Evolutionary conservation across 23 red algal species (phyloP).

Genomic region (Pyropia yezoensis): DNA sequence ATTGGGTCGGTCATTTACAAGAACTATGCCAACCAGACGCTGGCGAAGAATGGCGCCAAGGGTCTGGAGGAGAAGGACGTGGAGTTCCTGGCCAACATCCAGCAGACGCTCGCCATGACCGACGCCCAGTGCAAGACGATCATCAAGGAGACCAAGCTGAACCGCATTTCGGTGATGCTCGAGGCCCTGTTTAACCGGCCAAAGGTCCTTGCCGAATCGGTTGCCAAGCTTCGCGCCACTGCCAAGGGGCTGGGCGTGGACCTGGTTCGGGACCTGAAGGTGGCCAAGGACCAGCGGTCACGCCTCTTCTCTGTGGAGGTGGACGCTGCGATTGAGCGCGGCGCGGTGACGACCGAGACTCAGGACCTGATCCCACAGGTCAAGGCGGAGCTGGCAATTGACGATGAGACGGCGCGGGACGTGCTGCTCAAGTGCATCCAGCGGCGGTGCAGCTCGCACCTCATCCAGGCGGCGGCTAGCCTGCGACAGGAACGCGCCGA

Average conservation of each 20-base stretch:
- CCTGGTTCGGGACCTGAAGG: slow-evolving; percentile 71
- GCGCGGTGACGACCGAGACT: slow-evolving; percentile 60
- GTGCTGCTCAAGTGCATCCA: slow-evolving; percentile 86
- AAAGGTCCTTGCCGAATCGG: slow-evolving; percentile 64
- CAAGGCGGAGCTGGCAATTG: slow-evolving; percentile 42
- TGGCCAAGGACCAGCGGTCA: slow-evolving; percentile 43
- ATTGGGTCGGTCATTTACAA: slow-evolving; percentile 97
- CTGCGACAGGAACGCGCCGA: slow-evolving; percentile 58
- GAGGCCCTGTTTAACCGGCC: slow-evolving; percentile 60
- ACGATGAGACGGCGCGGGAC: slow-evolving; percentile 45
- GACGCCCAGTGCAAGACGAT: slow-evolving; percentile 56
- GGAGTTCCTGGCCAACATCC: slow-evolving; percentile 83
- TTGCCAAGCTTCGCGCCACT: slow-evolving; percentile 58
- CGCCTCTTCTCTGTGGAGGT: slow-evolving; percentile 81
- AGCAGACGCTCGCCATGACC: slow-evolving; percentile 78
- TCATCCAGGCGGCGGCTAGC: slow-evolving; percentile 79
- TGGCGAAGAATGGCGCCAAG: slow-evolving; percentile 32
- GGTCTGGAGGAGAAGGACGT: slow-evolving; percentile 78
- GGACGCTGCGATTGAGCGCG: slow-evolving; percentile 89
- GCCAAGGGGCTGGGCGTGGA: slow-evolving; percentile 61
- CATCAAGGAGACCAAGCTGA: slow-evolving; percentile 78
- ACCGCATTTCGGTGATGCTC: slow-evolving; percentile 50
- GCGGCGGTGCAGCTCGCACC: slow-evolving; percentile 57
- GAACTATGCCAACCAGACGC: slow-evolving; percentile 71
- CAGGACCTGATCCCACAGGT: slow-evolving; percentile 61